Evolutionary conservation across 2,329 filamentous ascomycete species (phyloP), one percentile per base, ranked within the genome.

Genomic region (Monosporascus sp.): DNA sequence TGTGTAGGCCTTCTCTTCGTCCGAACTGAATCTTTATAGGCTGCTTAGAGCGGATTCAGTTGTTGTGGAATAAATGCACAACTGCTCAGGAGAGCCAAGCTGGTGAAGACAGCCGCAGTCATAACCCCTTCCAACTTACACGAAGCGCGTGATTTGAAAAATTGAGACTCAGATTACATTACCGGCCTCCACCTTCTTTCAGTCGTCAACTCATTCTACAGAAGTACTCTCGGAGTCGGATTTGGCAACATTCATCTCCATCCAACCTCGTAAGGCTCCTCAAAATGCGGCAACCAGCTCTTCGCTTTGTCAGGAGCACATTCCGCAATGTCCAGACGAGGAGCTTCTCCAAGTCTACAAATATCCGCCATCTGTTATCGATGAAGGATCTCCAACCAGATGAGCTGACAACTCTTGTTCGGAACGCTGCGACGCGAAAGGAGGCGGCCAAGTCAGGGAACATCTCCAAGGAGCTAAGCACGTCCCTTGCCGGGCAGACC

Each of bases 341-440:
- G 56, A 65, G 72, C 27, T 78, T 78, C 55, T 78, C 78, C 62
- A 52, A 44, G 48, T 50, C 50, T 24, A 59, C 48, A 7, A 47
- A 51, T 27, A 88, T 91, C 48, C 87, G 94, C 60, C 93, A 97
- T 78, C 79, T 99, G 50, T 86, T 97, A 73, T 95, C 91, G 52
- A 96, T 97, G 65, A 85, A 86, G 51, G 92, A 99, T 68, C 81
- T 99, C 54, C 86, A 86, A 1, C 80, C 90, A 7, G 74, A 79
- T 46, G 94, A 99, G 73, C 84, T 99, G 64, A 83, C 85, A 37
- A 84, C 83, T 24, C 81, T 99, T 53, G 87, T 99, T 54, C 85
- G 86, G 68, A 93, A 93, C 84, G 93, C 91, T 49, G 79, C 84
- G 24, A 73, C 80, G 44, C 84, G 90, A 75, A 97, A 97, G 72